Base-by-base conservation (phyloP, 2,329 filamentous ascomycete genomes). In the Calonectria leucothoes region DNA sequence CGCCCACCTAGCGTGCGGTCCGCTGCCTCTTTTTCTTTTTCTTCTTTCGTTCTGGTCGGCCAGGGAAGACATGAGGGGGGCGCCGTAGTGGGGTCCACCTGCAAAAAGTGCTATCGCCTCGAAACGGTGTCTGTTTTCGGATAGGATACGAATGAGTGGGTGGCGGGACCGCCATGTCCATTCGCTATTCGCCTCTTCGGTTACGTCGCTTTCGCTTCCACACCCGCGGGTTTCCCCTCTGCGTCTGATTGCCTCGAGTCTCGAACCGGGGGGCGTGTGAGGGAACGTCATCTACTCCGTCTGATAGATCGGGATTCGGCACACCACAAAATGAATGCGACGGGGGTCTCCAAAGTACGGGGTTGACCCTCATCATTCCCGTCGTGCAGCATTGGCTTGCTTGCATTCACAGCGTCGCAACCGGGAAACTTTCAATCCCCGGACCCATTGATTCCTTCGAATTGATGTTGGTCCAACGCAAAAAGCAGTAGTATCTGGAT, bases 121-220 rank as follows among this genome's bases (percentile, higher is more conserved):
- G 78, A 80, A 80, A 79, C 72, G 74, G 73, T 77, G 75, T 52
- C 78, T 75, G 71, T 65, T 76, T 79, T 77, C 31, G 71, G 76
- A 55, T 65, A 20, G 27, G 37, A 68, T 68, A 48, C 37, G 37
- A 64, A 31, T 15, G 48, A 31, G 39, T 20, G 55, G 35, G 33
- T 51, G 37, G n/a, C 64, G 42, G 57, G 48, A 15, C 37, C 27
- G 20, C 25, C 48, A 39, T 66, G 29, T 45, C 14, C 27, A 45
- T 25, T n/a, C 27, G 29, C 64, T 15, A 68, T 61, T 72, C 35
- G 70, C 65, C 42, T 42, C 17, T 12, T 69, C 66, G 57, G 37
- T 70, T 48, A 51, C 27, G 31, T 72, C 70, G 70, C 70, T 67
- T 39, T 67, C 65, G 65, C 48, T 57, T 67, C 65, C 65, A 48